Base-by-base conservation (phyloP, 2,329 filamentous ascomycete species). In the Nemania sp. region DNA sequence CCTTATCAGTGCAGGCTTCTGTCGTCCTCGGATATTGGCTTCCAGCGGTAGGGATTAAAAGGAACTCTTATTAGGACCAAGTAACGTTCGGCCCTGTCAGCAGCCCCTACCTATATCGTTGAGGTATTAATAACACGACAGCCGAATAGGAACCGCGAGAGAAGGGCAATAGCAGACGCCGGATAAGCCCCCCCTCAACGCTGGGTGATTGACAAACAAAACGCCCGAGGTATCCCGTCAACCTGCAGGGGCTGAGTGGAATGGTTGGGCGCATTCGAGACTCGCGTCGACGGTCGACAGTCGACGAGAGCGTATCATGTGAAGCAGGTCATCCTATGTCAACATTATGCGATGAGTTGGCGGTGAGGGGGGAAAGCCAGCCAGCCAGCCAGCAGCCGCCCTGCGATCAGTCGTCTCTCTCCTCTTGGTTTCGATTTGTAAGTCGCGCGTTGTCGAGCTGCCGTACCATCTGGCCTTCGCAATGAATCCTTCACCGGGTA, bases 71-170 rank as follows among this genome's bases (percentile, higher is more conserved):
- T 27, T 66, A 67, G 59, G 63, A 64, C 53, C 63, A 59, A 69
- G 64, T 52, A 22, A 55, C 38, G 24, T 1, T 59, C 61, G 65
- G 45, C 54, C 61, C 62, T 60, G 65, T 64, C 65, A 65, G 49
- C 63, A 52, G 27, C 61, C 65, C 64, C 59, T 62, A 68, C 68
- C 68, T 66, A 66, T 70, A 70, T 62, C 53, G 56, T 60, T 61
- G 61, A 68, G 57, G 64, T 68, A 67, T 67, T 70, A 68, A 61
- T 64, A 60, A 58, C 56, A 64, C 56, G 43, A 52, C 61, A 45
- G 61, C 64, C 67, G 32, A 58, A 67, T 56, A 58, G 54, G 51
- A 64, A 43, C 29, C 54, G 45, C 24, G 51, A 6, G 45, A 35
- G 38, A 26, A 38, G 47, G n/a, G 27, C 63, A 52, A 64, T 59